A percentile compares a stretch with the other conserved stretches of the same genome.
These are phyloP conservation scores for Tricholoma hemisulphureum DNA, from an alignment of 768 basidiomycete genomes.

Conservation along the genomic window DNA sequence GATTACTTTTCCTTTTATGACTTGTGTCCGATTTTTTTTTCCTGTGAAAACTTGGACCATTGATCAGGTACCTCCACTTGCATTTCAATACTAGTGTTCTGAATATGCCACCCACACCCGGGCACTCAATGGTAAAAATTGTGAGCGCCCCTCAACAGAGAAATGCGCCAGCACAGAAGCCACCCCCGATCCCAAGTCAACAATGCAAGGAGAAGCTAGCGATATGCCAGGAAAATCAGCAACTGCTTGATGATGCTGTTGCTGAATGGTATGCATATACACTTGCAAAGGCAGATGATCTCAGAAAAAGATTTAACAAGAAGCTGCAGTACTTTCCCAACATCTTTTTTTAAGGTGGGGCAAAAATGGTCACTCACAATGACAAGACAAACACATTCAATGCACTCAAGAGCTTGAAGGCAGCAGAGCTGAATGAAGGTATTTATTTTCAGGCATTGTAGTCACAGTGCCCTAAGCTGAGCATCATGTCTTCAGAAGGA, in stretches of 20 bases:
- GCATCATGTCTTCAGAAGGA: not conserved
- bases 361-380: not conserved
- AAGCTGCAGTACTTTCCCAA: not conserved
- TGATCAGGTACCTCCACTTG: not conserved
- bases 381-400: not conserved
- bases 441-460: not conserved
- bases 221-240: not conserved
- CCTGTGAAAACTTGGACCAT: not conserved
- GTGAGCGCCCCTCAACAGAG: not conserved
- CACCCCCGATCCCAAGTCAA: not conserved
- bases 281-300: not conserved
- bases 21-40: not conserved
- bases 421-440: not conserved
- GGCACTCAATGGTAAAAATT: not conserved
- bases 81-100: not conserved
- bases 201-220: not conserved
- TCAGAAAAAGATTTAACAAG: not conserved
- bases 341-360: not conserved
- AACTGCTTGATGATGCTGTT: not conserved
- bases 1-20: not conserved
- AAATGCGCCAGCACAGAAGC: not conserved
- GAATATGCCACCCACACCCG: not conserved
- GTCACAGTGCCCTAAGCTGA: not conserved
- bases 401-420: not conserved
- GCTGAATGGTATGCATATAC: not conserved